Conservation (phyloP, 345 rosid genomes). For the Dipteronia dyeriana region DNA sequence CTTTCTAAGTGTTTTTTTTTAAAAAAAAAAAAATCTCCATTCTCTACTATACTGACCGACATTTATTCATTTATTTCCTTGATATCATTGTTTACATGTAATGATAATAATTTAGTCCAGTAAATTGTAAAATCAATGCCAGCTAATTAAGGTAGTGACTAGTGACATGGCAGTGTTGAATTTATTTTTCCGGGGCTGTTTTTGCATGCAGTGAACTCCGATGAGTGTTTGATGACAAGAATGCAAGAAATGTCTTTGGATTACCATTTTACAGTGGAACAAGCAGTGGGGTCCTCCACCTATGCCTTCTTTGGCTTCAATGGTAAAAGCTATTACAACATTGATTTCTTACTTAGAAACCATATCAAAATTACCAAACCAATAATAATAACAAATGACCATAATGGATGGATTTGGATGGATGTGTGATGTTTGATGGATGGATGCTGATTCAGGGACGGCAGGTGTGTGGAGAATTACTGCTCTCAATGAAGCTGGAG, state of each 20-base stretch:
- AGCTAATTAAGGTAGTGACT: slow-evolving; percentile 26
- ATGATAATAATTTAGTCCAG: neutral
- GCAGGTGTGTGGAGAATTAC: slow-evolving; percentile 96
- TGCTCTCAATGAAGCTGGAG: slow-evolving; percentile 93
- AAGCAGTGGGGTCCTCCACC: slow-evolving; percentile 96
- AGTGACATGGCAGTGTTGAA: slow-evolving; percentile 2
- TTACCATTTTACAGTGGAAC: slow-evolving; percentile 93
- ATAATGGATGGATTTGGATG: neutral
- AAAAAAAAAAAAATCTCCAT: no score
- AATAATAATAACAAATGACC: neutral
- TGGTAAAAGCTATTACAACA: slow-evolving; percentile 35
- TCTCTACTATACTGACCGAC: slow-evolving; percentile 30
- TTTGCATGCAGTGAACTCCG: slow-evolving; percentile 68
- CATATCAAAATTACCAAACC: neutral
- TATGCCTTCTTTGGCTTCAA: slow-evolving; percentile 96
- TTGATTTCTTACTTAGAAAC: neutral
- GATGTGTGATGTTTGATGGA: neutral
- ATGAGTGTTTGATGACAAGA: slow-evolving; percentile 96
- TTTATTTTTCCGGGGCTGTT: neutral
- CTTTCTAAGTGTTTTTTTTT: slow-evolving; percentile 15
- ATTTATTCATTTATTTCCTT: slow-evolving; percentile 6
- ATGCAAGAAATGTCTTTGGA: slow-evolving; percentile 98
- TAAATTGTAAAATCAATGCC: slow-evolving; percentile 20
- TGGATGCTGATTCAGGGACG: slow-evolving; percentile 51
- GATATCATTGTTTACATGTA: neutral